These are phyloP conservation scores for Astrephomene gubernaculifera DNA, from an alignment of 139 green algal species.

Conservation along the genomic window DNA sequence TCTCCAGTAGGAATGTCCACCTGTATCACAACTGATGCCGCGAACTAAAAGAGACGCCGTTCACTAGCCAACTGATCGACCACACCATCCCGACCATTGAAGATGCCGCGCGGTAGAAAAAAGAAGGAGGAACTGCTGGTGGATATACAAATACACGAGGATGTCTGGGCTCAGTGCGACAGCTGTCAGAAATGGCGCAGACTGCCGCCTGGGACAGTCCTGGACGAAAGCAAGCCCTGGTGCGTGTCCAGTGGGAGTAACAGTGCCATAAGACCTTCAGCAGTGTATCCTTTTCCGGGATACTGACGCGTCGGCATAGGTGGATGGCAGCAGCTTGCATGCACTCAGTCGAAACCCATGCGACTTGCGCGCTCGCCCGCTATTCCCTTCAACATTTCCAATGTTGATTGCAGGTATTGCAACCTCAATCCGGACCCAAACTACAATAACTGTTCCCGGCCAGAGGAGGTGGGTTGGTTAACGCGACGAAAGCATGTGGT, in stretches of 20 bases:
- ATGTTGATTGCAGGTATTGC: slow-evolving; percentile 48
- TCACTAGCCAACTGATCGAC: background rate
- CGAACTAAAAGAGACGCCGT: background rate
- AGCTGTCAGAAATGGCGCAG: slow-evolving; percentile 55
- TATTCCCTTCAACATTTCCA: too few species aligned
- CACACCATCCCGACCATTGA: background rate
- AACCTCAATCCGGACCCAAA: slow-evolving; percentile 35
- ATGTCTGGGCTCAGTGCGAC: slow-evolving; percentile 56
- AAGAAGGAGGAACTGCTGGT: slow-evolving; percentile 21
- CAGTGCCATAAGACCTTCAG: too few species aligned
- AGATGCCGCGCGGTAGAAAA: slow-evolving; percentile 6
- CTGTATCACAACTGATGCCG: too few species aligned
- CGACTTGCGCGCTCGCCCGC: too few species aligned
- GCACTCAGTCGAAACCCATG: too few species aligned
- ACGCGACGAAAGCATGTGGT: too few species aligned
- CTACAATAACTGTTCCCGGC: slow-evolving; percentile 20
- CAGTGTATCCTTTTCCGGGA: too few species aligned
- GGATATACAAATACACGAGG: slow-evolving; percentile 37
- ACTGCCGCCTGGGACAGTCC: slow-evolving; percentile 46
- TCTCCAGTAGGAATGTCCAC: too few species aligned
- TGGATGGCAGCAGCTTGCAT: too few species aligned
- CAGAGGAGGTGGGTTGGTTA: slow-evolving; percentile 45
- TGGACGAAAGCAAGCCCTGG: slow-evolving; percentile 47
- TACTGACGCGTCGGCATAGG: too few species aligned
- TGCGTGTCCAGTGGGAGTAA: too few species aligned